Evolutionary conservation across 208 protist species (phyloP).

Genomic region (Leishmania gerbilli): DNA sequence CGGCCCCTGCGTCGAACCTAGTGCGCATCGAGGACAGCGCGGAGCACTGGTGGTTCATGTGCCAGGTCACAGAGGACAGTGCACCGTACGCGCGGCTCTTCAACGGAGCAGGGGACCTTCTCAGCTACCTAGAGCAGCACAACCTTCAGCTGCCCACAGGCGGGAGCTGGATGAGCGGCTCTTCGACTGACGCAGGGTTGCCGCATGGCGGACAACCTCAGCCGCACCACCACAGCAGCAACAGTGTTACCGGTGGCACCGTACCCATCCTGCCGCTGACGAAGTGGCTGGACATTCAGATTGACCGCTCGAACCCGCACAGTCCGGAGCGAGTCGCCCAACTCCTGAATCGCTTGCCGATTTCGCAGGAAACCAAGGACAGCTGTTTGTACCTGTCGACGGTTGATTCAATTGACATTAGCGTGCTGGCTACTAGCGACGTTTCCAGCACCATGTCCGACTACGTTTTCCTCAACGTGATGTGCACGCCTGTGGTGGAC

Average conservation of each 20-base stretch:
- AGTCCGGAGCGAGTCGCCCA: conserved; percentile 35
- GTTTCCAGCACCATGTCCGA: conserved; percentile 40
- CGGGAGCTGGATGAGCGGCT: neutral
- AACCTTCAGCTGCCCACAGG: conserved; percentile 41
- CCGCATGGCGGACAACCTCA: neutral
- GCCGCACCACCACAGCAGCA: neutral
- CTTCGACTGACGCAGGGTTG: neutral
- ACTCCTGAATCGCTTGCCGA: conserved; percentile 68
- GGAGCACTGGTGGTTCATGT: conserved; percentile 81
- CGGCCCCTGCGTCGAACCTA: conserved; percentile 34
- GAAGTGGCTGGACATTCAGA: conserved; percentile 87
- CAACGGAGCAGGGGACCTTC: conserved; percentile 37
- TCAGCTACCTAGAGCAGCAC: conserved; percentile 44
- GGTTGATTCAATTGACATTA: conserved; percentile 55
- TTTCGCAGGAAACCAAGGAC: conserved; percentile 59
- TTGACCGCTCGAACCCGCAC: conserved; percentile 31
- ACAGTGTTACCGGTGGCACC: neutral
- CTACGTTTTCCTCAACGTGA: conserved; percentile 78
- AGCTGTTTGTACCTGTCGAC: conserved; percentile 66
- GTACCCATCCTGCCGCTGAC: conserved; percentile 28
- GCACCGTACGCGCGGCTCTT: conserved; percentile 72
- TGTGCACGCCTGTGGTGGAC: conserved; percentile 61
- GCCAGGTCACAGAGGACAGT: conserved; percentile 36
- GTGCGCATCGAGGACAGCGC: conserved; percentile 55
- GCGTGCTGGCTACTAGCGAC: conserved; percentile 4